A percentile compares a stretch with the other conserved stretches of the same genome.
phyloP scores from a whole-genome alignment of 148 eudicot genomes.

The Cornus controversa region DNA sequence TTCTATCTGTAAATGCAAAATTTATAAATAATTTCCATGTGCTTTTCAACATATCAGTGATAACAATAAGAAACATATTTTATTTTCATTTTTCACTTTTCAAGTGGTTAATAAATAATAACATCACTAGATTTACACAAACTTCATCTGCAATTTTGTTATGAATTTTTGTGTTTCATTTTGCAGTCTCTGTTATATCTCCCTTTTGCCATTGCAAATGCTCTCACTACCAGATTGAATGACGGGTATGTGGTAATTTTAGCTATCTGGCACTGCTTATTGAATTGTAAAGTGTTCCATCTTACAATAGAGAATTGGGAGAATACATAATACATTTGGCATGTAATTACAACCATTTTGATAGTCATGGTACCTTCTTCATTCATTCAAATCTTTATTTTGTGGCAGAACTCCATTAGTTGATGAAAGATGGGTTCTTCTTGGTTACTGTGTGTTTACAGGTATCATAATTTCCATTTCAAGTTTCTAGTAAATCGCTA shows the following conservation, averaged over 20 bases:
- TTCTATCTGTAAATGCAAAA: too few relatives aligned
- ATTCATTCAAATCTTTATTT: constrained; percentile 4
- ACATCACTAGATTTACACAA: not conserved
- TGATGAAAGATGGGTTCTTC: constrained; percentile 81
- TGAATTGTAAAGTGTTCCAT: not conserved
- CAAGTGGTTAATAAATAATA: not conserved
- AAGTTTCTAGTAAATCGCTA: not conserved
- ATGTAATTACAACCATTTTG: not conserved
- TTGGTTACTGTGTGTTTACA: constrained; percentile 67
- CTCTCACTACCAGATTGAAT: constrained; percentile 86
- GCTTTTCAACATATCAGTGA: not conserved
- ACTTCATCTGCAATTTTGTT: not conserved
- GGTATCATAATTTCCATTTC: constrained; percentile 35
- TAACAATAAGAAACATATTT: not conserved
- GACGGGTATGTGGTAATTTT: constrained; percentile 59
- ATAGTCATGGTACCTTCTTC: not conserved
- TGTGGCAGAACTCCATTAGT: constrained; percentile 73
- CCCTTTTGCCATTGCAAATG: constrained; percentile 89
- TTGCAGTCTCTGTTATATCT: constrained; percentile 81
- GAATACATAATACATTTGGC: not conserved
- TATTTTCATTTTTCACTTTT: not conserved
- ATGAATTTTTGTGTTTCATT: constrained; percentile 1
- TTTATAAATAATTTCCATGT: too few relatives aligned
- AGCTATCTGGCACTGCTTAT: not conserved
- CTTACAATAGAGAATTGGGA: not conserved